A percentile compares a stretch with the other conserved stretches of the same genome.
These are phyloP conservation scores for Globisporangium middletonii DNA, from an alignment of 352 stramenopile species.

Conservation along the genomic window DNA sequence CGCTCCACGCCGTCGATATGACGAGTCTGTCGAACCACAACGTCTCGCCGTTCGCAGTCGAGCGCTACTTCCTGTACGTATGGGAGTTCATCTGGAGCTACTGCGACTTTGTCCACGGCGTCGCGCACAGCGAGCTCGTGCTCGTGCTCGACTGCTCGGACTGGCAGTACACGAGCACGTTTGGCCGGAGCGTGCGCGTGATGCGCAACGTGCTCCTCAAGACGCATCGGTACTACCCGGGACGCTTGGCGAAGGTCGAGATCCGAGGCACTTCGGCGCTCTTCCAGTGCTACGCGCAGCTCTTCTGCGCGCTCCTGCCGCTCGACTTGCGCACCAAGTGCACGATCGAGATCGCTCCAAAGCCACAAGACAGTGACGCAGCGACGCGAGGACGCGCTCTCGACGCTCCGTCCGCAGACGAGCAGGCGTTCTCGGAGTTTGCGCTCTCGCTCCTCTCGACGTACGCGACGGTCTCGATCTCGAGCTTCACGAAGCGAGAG, in stretches of 20 bases:
- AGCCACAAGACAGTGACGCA: no score
- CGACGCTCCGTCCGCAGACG: slow-evolving; percentile 10
- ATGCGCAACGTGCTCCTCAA: slow-evolving; percentile 19
- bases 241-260: slow-evolving; percentile 17
- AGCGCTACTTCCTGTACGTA: slow-evolving; percentile 35
- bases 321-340: slow-evolving; percentile 9
- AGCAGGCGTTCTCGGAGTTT: slow-evolving; percentile 22
- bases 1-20: slow-evolving; percentile 16
- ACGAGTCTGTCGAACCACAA: slow-evolving; percentile 18
- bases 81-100: slow-evolving; percentile 48
- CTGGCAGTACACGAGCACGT: slow-evolving; percentile 23
- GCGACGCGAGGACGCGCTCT: background rate
- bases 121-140: slow-evolving; percentile 22
- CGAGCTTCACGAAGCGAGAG: slow-evolving; percentile 26
- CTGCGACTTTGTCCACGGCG: slow-evolving; percentile 21
- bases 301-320: slow-evolving; percentile 15
- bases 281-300: slow-evolving; percentile 5
- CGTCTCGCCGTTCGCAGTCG: slow-evolving; percentile 23
- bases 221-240: slow-evolving; percentile 21
- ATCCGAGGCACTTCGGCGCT: slow-evolving; percentile 12
- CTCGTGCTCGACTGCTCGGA: slow-evolving; percentile 24
- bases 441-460: slow-evolving; percentile 21
- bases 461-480: slow-evolving; percentile 23
- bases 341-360: background rate
- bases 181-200: slow-evolving; percentile 19